Evolutionary conservation across 1,284 basidiomycete genomes (phyloP), one percentile per base, ranked within the genome.

Genomic region (Boletus smithii): DNA sequence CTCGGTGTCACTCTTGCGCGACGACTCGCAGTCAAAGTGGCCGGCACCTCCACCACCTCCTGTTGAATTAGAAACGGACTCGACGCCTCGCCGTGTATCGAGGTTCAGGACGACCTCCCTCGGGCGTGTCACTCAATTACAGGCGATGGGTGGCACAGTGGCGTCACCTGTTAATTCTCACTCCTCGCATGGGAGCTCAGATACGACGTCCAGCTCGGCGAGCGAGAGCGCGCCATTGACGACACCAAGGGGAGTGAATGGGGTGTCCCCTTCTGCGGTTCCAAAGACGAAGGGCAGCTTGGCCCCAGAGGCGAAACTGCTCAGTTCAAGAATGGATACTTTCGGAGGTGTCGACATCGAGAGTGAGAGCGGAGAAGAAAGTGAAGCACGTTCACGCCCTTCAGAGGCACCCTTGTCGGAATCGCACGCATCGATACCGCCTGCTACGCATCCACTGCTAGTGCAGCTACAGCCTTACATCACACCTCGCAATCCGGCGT

Each of bases 401-500:
- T 31, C 69, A 66, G n/a, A 76, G 74, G 16, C 77, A 5, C 26
- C 43, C 16, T 17, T 18, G 36, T 44, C 33, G 11, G 37, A 18
- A 32, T 41, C 23, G 9, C 31, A 31, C 5, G 4, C 35, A 26
- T 18, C 44, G 16, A 38, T 24, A 31, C 9, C 43, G 9, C n/a
- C 33, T 75, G 76, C 0, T 30, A 26, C 9, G 8, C 58, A 64
- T 41, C 60, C 63, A 9, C 50, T 62, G 18, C 74, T 89, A n/a
- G 70, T 71, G 5, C 83, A 83, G 3, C 65, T 89, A 13, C 73
- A 77, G 40, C 73, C 76, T 26, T 85, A 81, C 61, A 83, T 89
- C 56, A 75, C 83, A 54, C 76, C 80, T 43, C 62, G 76, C 17
- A 77, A 87, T 56, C 86, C 86, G 4, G 69, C 75, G 8, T 72